Evolutionary conservation across 1,139 yeast species (phyloP).

Genomic region (Hemisphaericaspora xylanilytica): DNA sequence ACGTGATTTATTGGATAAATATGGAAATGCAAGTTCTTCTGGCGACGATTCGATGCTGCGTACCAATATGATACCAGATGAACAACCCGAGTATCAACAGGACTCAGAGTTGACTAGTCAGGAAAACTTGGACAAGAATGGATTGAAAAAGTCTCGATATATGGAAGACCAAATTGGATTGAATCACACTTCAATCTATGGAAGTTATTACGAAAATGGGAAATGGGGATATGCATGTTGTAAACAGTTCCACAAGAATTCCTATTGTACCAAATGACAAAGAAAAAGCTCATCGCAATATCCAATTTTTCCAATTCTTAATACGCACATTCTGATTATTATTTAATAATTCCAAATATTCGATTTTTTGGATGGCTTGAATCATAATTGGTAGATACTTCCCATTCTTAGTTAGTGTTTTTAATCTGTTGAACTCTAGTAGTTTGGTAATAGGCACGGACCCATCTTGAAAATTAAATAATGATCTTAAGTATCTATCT

Average conservation of each 20-base stretch:
- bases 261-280: slow-evolving; percentile 26
- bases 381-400: slow-evolving; percentile 15
- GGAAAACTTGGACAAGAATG: slow-evolving; percentile 12
- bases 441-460: slow-evolving; percentile 17
- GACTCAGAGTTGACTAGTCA: no score
- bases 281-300: slow-evolving; percentile 4
- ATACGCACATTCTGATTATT: slow-evolving; percentile 16
- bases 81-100: no score
- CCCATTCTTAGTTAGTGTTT: slow-evolving; percentile 21
- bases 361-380: slow-evolving; percentile 16
- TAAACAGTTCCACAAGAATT: slow-evolving; percentile 24
- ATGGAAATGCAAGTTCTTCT: slow-evolving; percentile 15
- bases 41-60: no score
- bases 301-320: slow-evolving; percentile 21
- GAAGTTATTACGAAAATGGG: slow-evolving; percentile 47
- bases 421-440: slow-evolving; percentile 20
- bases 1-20: slow-evolving; percentile 30
- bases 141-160: slow-evolving; percentile 24
- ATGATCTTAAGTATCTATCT: slow-evolving; percentile 22
- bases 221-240: slow-evolving; percentile 53
- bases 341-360: slow-evolving; percentile 17
- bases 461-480: slow-evolving; percentile 21
- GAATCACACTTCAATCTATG: slow-evolving; percentile 46
- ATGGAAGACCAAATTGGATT: slow-evolving; percentile 36
- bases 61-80: no score